Base-by-base conservation (phyloP, 192 early-diverging fungal genomes). In the Gaertneriomyces sp. region DNA sequence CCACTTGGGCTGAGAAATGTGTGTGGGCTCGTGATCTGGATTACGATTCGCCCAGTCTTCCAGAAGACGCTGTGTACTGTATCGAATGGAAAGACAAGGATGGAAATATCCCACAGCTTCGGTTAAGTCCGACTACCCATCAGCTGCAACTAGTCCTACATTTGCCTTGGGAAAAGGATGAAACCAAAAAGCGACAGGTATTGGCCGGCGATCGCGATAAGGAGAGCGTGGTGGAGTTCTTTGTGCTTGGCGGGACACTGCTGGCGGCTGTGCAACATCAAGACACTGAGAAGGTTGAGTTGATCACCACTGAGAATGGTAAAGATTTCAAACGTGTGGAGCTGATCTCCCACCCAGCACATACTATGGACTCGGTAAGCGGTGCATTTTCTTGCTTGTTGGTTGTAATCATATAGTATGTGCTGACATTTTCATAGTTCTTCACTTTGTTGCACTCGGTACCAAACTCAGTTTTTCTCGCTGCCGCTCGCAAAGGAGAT, bases 391-490 rank as follows among this genome's bases (percentile, higher is more conserved):
- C 25, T 33, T 33, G 25, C 25, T 1, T 33, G 25, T 33, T 33
- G 25, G 0, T 33, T 2, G 0, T 33, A 1, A 33, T 33, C 25
- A 33, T 33, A 33, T 33, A 33, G 25, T 33, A 33, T 33, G n/a
- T 12, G 33, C 14, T n/a, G 58, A 16, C 11, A 9, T 17, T 9
- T 63, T 16, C 53, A 9, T 40, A 74, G 80, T 85, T 11, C 11
- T 96, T 91, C 68, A 96, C 93, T 6, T 79, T 98, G 10, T 63
- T 99, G 45, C 91, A 92, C 60, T 90, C 91, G 5, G 82, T 83
- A 19, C 92, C 90, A 0, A 68, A 67, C 50, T 69, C 70, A 7
- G 58, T 84, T 3, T 84, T 81, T 53, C 43, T 84, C 44, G 79
- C 81, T 53, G 64, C 74, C 19, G 64, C 25, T 33, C 25, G 25